Evolutionary conservation across 1,284 basidiomycete genomes (phyloP).

Genomic region (Ustilago xerochloae): DNA sequence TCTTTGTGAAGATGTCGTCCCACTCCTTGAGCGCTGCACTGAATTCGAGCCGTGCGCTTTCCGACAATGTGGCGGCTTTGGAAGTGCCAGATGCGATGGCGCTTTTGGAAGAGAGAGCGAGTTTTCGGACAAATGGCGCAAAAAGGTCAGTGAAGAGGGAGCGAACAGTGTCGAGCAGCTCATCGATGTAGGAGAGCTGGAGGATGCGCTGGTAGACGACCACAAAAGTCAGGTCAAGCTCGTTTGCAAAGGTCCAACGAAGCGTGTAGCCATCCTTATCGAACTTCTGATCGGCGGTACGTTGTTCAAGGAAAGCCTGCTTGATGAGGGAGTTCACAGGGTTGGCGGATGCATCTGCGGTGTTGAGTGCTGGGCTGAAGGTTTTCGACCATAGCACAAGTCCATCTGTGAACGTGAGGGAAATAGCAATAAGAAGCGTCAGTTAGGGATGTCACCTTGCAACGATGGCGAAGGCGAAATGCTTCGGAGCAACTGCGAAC

Average conservation of each 20-base stretch:
- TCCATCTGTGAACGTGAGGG: constrained; percentile 38
- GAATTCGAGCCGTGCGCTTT: constrained; percentile 72
- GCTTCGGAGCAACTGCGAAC: neutral
- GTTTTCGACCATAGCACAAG: constrained; percentile 63
- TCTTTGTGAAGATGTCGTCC: constrained; percentile 82
- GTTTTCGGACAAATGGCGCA: constrained; percentile 46
- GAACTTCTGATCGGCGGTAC: constrained; percentile 54
- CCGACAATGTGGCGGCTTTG: constrained; percentile 45
- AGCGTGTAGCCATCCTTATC: constrained; percentile 64
- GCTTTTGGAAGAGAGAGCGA: constrained; percentile 77
- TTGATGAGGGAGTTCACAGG: constrained; percentile 62
- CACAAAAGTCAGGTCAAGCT: constrained; percentile 63
- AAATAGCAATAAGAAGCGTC: neutral
- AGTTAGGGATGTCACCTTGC: neutral
- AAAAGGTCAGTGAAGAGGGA: constrained; percentile 59
- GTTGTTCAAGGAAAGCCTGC: constrained; percentile 64
- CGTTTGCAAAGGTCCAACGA: constrained; percentile 63
- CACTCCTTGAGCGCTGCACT: constrained; percentile 79
- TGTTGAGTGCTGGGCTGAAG: constrained; percentile 50
- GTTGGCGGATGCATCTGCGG: constrained; percentile 30
- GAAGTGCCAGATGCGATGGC: constrained; percentile 84
- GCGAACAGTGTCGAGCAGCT: constrained; percentile 72
- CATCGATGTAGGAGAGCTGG: constrained; percentile 91
- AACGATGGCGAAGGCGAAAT: neutral
- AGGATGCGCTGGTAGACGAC: constrained; percentile 92